Evolutionary conservation across 768 basidiomycete genomes (phyloP), one percentile per base, ranked within the genome.

Genomic region (Boletus pseudo-olivaceus): DNA sequence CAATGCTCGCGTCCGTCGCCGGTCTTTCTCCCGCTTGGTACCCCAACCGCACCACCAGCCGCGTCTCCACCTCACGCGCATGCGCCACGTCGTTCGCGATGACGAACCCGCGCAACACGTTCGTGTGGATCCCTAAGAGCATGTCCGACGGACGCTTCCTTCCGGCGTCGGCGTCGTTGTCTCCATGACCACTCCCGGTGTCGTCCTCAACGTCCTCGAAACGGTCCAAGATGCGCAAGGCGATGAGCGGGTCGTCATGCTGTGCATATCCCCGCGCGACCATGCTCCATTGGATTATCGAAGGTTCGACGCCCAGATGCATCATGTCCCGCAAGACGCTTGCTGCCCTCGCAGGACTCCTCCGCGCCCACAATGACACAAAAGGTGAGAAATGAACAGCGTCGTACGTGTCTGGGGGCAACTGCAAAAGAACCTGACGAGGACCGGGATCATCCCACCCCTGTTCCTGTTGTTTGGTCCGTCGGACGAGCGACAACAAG

Each of bases 291-390:
- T 81, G 77, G n/a, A 77, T 65, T 7, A 75, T 60, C 23, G 67
- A 67, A 0, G 84, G 84, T 6, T 61, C 48, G 29, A 87, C 56
- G 5, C 77, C 78, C 0, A 78, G 61, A 7, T 60, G 47, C 4
- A 73, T 43, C 82, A 88, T 85, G 61, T 87, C 83, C n/a, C 57
- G 58, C 37, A 87, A 47, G 19, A 85, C 71, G 20, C 59, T 55
- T 0, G 71, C 61, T 0, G 78, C 80, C 29, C 64, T 62, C 5
- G 60, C 44, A 1, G 75, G 62, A 1, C 55, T 58, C 4, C 62
- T 47, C 5, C 58, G 50, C 47, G 74, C 73, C 59, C 82, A 70
- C 19, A 64, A 65, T 34, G 70, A 64, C 38, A 86, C 66, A 63
- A 87, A 87, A 0, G 82, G 76, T 1, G 74, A 79, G 62, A 87